Conservation (phyloP, 257 asterid species). For the Hygrophila difformis region DNA sequence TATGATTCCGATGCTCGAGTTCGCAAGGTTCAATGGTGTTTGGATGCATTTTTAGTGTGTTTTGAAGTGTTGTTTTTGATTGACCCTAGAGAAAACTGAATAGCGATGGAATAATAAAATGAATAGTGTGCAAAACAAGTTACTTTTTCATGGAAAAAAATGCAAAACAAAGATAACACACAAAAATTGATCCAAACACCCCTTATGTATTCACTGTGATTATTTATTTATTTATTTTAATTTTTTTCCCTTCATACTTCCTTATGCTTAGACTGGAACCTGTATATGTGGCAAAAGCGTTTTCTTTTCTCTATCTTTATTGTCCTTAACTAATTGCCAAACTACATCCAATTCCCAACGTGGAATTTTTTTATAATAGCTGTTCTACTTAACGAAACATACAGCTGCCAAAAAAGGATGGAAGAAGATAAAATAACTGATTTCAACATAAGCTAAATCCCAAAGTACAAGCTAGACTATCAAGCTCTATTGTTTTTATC, state of each 20-base stretch:
- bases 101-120: no score
- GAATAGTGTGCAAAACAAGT: no score
- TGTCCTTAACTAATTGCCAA: not conserved
- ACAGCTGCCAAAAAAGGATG: not conserved
- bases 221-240: no score
- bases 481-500: not conserved
- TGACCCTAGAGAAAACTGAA: no score
- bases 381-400: not conserved
- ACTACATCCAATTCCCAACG: not conserved
- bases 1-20: slow-evolving; percentile 75
- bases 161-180: no score
- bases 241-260: no score
- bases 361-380: not conserved
- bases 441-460: not conserved
- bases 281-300: not conserved
- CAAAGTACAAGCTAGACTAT: not conserved
- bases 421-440: no score
- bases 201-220: no score
- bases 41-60: slow-evolving; percentile 7
- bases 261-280: no score
- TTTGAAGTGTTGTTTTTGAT: no score
- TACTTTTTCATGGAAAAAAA: no score
- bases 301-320: not conserved
- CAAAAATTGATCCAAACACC: no score
- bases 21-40: slow-evolving; percentile 54